A percentile compares a stretch with the other conserved stretches of the same genome.
phyloP scores from a whole-genome alignment of 179 eudicot genomes.

The Camellia oleifera region DNA sequence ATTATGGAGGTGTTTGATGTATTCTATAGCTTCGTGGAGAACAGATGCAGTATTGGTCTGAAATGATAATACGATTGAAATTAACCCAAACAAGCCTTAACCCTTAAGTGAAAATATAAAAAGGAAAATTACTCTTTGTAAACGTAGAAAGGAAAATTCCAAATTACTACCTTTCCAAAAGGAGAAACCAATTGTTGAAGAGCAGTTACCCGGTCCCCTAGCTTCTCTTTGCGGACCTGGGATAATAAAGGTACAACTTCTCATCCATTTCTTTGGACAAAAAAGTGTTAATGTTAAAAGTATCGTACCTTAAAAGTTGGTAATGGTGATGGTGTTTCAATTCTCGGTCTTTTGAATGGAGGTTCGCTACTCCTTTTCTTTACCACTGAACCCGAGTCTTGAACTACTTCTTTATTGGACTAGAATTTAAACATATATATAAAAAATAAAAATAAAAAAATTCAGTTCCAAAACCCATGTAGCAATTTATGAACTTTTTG shows the following conservation, averaged over 20 bases:
- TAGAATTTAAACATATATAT: slow-evolving; percentile 7
- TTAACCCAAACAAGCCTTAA: neutral
- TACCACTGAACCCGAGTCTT: slow-evolving; percentile 16
- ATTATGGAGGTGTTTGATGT: slow-evolving; percentile 88
- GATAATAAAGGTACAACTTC: neutral
- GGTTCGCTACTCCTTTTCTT: slow-evolving; percentile 36
- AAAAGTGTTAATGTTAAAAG: neutral
- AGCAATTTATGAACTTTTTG: neutral
- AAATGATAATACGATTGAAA: slow-evolving; percentile 9
- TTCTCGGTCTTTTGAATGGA: slow-evolving; percentile 55
- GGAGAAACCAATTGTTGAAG: slow-evolving; percentile 96
- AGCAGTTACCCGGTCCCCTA: slow-evolving; percentile 93
- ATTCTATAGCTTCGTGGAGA: slow-evolving; percentile 86
- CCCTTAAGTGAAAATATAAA: neutral
- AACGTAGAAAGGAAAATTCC: neutral
- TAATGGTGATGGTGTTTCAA: slow-evolving; percentile 79
- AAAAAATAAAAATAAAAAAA: no score
- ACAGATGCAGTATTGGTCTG: slow-evolving; percentile 98
- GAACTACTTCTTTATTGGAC: slow-evolving; percentile 32
- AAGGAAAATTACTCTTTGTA: neutral
- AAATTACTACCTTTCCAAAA: slow-evolving; percentile 80
- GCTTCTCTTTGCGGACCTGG: slow-evolving; percentile 92
- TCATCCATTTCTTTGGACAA: neutral
- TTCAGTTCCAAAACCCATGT: slow-evolving; percentile 11
- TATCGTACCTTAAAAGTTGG: slow-evolving; percentile 82